These are phyloP conservation scores for Geoglossum cookeanum DNA, from an alignment of 2,329 filamentous ascomycete species.

Conservation along the genomic window DNA sequence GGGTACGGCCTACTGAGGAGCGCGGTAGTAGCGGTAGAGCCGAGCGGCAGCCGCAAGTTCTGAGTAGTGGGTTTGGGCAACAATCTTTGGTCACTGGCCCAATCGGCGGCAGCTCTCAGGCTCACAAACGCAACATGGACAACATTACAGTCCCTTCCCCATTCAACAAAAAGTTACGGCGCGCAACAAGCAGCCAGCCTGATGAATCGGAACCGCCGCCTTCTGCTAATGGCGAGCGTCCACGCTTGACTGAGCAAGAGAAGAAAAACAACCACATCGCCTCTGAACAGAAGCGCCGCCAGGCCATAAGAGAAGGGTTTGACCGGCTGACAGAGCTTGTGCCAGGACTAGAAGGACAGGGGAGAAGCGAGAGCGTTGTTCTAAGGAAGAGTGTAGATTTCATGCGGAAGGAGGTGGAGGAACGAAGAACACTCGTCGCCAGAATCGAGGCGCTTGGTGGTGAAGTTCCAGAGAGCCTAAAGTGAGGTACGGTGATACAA, in stretches of 20 bases:
- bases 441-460: constrained; percentile 40
- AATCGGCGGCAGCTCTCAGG: neutral
- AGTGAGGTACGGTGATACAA: neutral
- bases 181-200: neutral
- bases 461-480: constrained; percentile 7
- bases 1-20: neutral
- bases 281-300: constrained; percentile 43
- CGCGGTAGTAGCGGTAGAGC: neutral
- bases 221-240: constrained; percentile 27
- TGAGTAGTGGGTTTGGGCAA: neutral
- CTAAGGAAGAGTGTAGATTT: constrained; percentile 50
- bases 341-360: constrained; percentile 64
- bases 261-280: constrained; percentile 59
- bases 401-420: constrained; percentile 39
- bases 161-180: neutral
- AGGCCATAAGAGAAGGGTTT: constrained; percentile 67
- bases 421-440: constrained; percentile 37
- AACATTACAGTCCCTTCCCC: neutral
- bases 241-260: constrained; percentile 47
- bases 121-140: neutral
- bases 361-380: constrained; percentile 71
- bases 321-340: constrained; percentile 64
- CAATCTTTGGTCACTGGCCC: neutral
- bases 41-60: neutral
- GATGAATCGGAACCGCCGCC: neutral